Conservation (phyloP, 108 stramenopile species). For the Chaetoceros muelleri region DNA sequence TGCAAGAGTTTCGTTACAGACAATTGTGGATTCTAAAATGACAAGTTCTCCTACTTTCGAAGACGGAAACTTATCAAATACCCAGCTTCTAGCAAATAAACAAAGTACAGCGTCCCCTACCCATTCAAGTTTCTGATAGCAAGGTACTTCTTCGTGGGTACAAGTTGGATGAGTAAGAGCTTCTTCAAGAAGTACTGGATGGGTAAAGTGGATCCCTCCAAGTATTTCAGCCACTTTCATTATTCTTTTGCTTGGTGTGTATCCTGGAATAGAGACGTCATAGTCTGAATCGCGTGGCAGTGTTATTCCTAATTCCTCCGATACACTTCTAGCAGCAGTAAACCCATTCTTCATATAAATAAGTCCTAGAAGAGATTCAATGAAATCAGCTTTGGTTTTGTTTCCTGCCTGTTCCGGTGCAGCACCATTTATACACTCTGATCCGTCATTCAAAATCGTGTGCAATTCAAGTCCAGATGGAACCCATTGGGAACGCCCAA, state of each 20-base stretch:
- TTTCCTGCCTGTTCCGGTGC: constrained; percentile 11
- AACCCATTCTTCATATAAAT: constrained; percentile 39
- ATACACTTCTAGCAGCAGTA: constrained; percentile 18
- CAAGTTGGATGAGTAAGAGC: constrained; percentile 53
- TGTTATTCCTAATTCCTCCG: constrained; percentile 28
- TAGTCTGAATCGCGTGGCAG: constrained; percentile 9
- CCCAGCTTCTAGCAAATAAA: constrained; percentile 38
- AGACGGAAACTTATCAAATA: constrained; percentile 17
- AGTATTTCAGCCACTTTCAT: constrained; percentile 1
- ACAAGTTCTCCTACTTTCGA: constrained; percentile 28
- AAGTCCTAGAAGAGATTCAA: constrained; percentile 46
- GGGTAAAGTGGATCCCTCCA: constrained; percentile 15
- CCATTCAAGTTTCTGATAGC: constrained; percentile 59
- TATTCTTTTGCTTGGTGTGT: background rate
- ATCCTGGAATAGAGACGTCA: too few species aligned
- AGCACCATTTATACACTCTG: background rate
- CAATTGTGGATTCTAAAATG: constrained; percentile 27
- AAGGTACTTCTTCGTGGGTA: constrained; percentile 31
- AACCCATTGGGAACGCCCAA: constrained; percentile 32
- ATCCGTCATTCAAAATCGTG: background rate
- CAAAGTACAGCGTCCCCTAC: constrained; percentile 61
- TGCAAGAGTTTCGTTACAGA: constrained; percentile 43
- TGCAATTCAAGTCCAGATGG: constrained; percentile 19
- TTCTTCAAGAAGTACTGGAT: constrained; percentile 26
- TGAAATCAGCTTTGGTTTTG: constrained; percentile 38